phyloP scores from a whole-genome alignment of 805 yeast species.

The Saturnispora dispora region DNA sequence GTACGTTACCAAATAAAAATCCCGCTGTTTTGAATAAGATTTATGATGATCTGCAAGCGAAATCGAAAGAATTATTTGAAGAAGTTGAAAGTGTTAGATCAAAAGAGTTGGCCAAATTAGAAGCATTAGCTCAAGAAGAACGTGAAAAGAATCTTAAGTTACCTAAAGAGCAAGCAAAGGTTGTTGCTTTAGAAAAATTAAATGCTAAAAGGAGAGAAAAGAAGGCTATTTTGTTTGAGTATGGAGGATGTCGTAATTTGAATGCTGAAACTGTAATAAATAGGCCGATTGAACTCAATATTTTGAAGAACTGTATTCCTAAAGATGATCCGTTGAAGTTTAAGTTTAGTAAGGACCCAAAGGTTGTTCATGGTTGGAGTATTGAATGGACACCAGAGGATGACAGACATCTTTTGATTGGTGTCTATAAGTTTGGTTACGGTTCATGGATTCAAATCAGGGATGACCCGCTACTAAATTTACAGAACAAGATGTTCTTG shows the following conservation, averaged over 20 bases:
- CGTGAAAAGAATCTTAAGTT: slow-evolving; percentile 31
- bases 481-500: slow-evolving; percentile 76
- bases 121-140: slow-evolving; percentile 49
- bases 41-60: slow-evolving; percentile 60
- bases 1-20: slow-evolving; percentile 76
- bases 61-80: slow-evolving; percentile 51
- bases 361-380: slow-evolving; percentile 84
- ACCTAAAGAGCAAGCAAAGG: slow-evolving; percentile 17
- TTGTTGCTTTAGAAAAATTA: slow-evolving; percentile 27
- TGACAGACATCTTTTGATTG: slow-evolving; percentile 80
- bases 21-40: slow-evolving; percentile 69
- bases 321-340: slow-evolving; percentile 51
- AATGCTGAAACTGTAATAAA: slow-evolving; percentile 83
- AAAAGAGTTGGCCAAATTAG: slow-evolving; percentile 47
- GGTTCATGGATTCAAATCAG: slow-evolving; percentile 93
- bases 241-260: slow-evolving; percentile 74
- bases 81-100: slow-evolving; percentile 58
- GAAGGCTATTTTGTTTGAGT: slow-evolving; percentile 83
- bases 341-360: slow-evolving; percentile 53
- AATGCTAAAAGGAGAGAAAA: slow-evolving; percentile 66
- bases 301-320: slow-evolving; percentile 46
- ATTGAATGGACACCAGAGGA: slow-evolving; percentile 78
- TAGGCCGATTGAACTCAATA: slow-evolving; percentile 77
- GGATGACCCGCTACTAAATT: slow-evolving; percentile 86
- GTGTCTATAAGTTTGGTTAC: slow-evolving; percentile 87